Base-by-base conservation (phyloP, 1,139 yeast genomes). In the Magnusiomyces tetraspermus region DNA sequence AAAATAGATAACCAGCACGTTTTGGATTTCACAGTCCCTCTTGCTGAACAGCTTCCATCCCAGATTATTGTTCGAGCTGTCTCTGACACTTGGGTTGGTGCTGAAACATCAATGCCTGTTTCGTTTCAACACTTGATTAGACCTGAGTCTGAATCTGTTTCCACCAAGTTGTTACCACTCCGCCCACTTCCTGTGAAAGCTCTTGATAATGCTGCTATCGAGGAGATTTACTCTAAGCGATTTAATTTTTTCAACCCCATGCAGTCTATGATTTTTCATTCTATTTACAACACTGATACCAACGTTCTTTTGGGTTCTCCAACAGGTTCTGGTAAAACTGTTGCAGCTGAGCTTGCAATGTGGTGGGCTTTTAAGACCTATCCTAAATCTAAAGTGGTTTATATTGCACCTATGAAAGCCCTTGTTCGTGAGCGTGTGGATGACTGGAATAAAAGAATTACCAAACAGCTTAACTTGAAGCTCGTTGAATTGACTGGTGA, bases 401-500 rank as follows among this genome's bases (percentile, higher is more conserved):
- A 94, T 66, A 90, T 94, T 71, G 98, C 98, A 0, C 99, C 99
- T 2, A 94, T 94, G 98, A 94, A 94, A 65, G 99, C 98, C 0
- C 77, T 94, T 65, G 98, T 94, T 1, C 76, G 97, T 57, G 98
- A 94, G 71, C 78, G 98, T 67, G 97, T 94, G 13, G 94, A 85
- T 62, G 98, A 94, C 64, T 94, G 98, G 98, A 74, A 85, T 42
- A 75, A 71, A 47, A 75, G 95, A 53, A 77, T 92, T 24, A 77
- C 85, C 15, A 61, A 65, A 48, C 76, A 77, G 17, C 57, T 62
- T 24, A 62, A 63, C 2, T 73, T 75, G 37, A 79, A 76, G 61
- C 78, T 94, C 56, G 97, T 92, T 17, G 99, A 92, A 69, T 73
- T 92, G 61, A 92, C 98, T 0, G 99, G 99, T 72, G 99, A 92